Conservation (phyloP, 73 alveolate genomes). For the Symbiodinium pilosum region DNA sequence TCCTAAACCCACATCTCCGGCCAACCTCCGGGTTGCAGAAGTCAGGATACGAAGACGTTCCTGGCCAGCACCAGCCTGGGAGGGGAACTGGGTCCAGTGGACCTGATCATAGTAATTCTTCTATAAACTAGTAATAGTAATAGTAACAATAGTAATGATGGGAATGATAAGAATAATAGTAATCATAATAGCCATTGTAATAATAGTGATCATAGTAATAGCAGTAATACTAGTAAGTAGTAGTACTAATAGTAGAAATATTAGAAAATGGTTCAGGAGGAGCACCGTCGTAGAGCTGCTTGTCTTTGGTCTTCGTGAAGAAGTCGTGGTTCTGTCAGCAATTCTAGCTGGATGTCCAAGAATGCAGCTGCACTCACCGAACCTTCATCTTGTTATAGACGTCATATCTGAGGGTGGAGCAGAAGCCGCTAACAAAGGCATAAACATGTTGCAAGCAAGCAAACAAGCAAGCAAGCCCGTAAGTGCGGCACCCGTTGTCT, state of each 20-base stretch:
- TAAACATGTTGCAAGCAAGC: not conserved
- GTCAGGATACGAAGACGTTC: conserved; percentile 97
- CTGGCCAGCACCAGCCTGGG: conserved; percentile 97
- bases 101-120: not conserved
- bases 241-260: not conserved
- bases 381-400: conserved; percentile 90
- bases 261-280: not conserved
- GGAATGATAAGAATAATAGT: too few species aligned
- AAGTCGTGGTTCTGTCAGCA: conserved; percentile 21
- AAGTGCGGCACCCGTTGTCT: conserved; percentile 40
- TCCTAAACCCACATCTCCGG: too few species aligned
- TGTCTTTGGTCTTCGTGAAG: conserved; percentile 93
- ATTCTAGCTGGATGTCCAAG: not conserved
- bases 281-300: conserved; percentile 87
- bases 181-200: too few species aligned
- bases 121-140: too few species aligned
- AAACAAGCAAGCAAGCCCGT: not conserved
- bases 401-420: conserved; percentile 28
- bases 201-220: too few species aligned
- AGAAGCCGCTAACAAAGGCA: not conserved
- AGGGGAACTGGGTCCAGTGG: not conserved
- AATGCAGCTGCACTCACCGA: not conserved
- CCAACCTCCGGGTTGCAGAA: conserved; percentile 93
- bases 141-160: too few species aligned
- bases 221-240: too few species aligned